Evolutionary conservation across 2,329 filamentous ascomycete species (phyloP).

Genomic region (Penicillium sp.): DNA sequence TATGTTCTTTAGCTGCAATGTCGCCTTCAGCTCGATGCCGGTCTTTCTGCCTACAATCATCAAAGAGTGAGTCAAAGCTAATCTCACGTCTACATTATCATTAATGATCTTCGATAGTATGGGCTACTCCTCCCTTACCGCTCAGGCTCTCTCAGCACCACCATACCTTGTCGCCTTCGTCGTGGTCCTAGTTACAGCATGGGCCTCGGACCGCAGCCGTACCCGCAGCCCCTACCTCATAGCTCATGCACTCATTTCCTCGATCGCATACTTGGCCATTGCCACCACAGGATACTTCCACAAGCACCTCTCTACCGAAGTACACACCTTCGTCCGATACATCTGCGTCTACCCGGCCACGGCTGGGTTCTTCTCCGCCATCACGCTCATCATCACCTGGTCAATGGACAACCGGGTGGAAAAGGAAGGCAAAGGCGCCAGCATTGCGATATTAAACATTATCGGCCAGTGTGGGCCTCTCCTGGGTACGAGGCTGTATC

Average conservation of each 20-base stretch:
- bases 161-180: conserved; percentile 79
- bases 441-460: conserved; percentile 78
- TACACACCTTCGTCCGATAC: conserved; percentile 61
- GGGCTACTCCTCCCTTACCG: conserved; percentile 68
- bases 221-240: conserved; percentile 69
- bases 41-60: conserved; percentile 86
- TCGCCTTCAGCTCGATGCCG: conserved; percentile 84
- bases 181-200: conserved; percentile 71
- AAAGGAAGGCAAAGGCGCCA: conserved; percentile 70
- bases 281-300: conserved; percentile 55
- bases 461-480: conserved; percentile 80
- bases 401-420: conserved; percentile 81
- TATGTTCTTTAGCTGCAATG: conserved; percentile 88
- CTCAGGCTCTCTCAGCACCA: conserved; percentile 79
- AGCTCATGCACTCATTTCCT: conserved; percentile 70
- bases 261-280: conserved; percentile 65
- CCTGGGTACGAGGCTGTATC: conserved; percentile 69
- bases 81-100: not conserved
- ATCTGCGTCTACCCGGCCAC: conserved; percentile 76
- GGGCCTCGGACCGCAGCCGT: conserved; percentile 68
- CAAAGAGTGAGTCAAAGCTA: conserved; percentile 51
- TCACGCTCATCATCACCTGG: conserved; percentile 86
- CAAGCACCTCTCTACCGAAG: conserved; percentile 35
- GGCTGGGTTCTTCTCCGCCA: conserved; percentile 79
- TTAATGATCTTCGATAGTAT: conserved; percentile 50